Evolutionary conservation across 108 stramenopile species (phyloP).

Genomic region (Poteriospumella lacustris): DNA sequence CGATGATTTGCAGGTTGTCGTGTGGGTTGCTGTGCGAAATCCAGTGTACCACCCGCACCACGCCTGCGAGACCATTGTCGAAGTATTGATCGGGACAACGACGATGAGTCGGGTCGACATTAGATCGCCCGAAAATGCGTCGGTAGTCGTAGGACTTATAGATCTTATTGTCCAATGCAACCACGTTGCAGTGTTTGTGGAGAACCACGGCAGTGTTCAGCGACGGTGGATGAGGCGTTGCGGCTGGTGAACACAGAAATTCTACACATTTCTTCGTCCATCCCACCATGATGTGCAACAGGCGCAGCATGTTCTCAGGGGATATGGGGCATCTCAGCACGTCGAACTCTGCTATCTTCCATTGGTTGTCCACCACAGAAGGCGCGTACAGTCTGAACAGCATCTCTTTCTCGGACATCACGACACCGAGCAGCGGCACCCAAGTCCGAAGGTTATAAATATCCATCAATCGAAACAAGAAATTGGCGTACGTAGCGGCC

Average conservation of each 20-base stretch:
- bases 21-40: neutral
- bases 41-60: neutral
- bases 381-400: neutral
- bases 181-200: conserved; percentile 2
- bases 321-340: neutral
- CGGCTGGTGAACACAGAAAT: neutral
- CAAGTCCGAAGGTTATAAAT: neutral
- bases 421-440: neutral
- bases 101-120: conserved; percentile 2
- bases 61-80: neutral
- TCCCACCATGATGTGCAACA: neutral
- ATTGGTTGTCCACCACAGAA: neutral
- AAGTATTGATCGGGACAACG: neutral
- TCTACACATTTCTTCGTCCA: neutral
- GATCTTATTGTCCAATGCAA: neutral
- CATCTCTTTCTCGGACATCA: conserved; percentile 2
- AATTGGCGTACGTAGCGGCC: neutral
- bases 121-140: neutral
- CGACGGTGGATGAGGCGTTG: neutral
- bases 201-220: neutral
- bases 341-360: neutral
- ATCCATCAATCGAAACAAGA: neutral
- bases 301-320: neutral
- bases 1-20: neutral
- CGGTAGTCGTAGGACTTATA: neutral